Conservation (phyloP, 805 yeast genomes). For the Candida adriatica region DNA sequence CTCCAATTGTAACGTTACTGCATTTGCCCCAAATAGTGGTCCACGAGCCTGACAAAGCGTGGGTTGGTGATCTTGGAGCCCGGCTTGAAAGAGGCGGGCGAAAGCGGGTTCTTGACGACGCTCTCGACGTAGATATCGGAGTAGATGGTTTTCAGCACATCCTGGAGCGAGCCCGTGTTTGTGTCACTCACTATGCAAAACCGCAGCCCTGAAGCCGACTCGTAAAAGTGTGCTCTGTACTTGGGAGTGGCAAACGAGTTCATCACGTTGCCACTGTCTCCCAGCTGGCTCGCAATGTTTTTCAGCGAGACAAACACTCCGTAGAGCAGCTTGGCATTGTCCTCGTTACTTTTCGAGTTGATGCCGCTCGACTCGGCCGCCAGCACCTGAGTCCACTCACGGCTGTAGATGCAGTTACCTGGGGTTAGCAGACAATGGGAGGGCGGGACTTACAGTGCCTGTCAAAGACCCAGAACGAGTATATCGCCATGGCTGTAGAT, state of each 20-base stretch:
- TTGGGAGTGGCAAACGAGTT: constrained; percentile 62
- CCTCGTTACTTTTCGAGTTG: constrained; percentile 55
- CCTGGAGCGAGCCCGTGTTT: constrained; percentile 45
- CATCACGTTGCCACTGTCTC: constrained; percentile 31
- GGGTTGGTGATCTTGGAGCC: constrained; percentile 49
- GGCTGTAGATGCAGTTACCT: constrained; percentile 70
- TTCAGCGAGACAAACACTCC: constrained; percentile 80
- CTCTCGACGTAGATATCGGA: constrained; percentile 48
- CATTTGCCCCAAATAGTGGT: constrained; percentile 9
- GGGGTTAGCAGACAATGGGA: neutral
- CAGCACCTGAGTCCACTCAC: constrained; percentile 53
- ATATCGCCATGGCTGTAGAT: constrained; percentile 49
- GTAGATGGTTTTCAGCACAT: constrained; percentile 52
- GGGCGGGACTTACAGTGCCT: constrained; percentile 57
- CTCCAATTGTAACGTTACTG: constrained; percentile 13
- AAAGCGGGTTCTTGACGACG: constrained; percentile 54
- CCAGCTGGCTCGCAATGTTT: constrained; percentile 58
- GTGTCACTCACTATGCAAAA: constrained; percentile 71
- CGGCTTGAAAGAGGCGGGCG: constrained; percentile 52
- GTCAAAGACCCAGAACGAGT: constrained; percentile 87
- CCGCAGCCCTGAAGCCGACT: constrained; percentile 72
- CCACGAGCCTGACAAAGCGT: constrained; percentile 33
- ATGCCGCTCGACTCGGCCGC: constrained; percentile 27
- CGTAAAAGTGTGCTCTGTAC: constrained; percentile 74
- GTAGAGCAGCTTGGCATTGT: constrained; percentile 73